Base-by-base conservation (phyloP, 2,329 filamentous ascomycete species). In the Colletotrichum karsti region DNA sequence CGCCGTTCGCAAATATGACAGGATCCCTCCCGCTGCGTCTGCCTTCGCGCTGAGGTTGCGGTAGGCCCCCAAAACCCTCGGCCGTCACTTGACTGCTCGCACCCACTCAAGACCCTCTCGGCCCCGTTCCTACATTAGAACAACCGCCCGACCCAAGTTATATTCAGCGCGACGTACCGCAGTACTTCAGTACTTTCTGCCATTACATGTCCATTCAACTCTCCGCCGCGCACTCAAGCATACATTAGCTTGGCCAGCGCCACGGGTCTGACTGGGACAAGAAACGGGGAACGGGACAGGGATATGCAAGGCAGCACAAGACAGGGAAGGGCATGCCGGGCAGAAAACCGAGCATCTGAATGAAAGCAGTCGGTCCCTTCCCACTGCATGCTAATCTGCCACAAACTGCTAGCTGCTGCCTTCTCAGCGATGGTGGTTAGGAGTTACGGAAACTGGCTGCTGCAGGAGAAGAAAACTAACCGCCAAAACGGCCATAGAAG, bases 81-180 rank as follows among this genome's bases (percentile, higher is more conserved):
- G 44, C 53, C 42, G 35, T 48, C 37, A 63, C 24, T 57, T 64
- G 59, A 58, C 42, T 58, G 28, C 30, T 44, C 48, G 46, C 58
- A 63, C 53, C 61, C 53, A 53, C 59, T 6, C 46, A 53, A 35
- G 46, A 58, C 64, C 64, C 60, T 48, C 30, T 58, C 41, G 44
- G 37, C 64, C 64, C 64, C 64, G 64, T 67, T 67, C 64, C 60
- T 64, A 64, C 64, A 67, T 67, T 64, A 63, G 46, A 64, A 18
- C 46, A 64, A 33, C 64, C 53, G 44, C 60, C 30, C 53, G 51
- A 54, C 46, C 46, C 63, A 66, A 42, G 57, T 56, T 28, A 22
- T 66, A 26, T 39, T 12, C 46, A 44, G 7, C 53, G 53, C 55
- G 44, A 44, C 44, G 20, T 37, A 56, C 50, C 15, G 46, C 15